A percentile compares a stretch with the other conserved stretches of the same genome.
These are phyloP conservation scores for Globisporangium rhizosaccharum DNA, from an alignment of 352 stramenopile species.

Conservation along the genomic window DNA sequence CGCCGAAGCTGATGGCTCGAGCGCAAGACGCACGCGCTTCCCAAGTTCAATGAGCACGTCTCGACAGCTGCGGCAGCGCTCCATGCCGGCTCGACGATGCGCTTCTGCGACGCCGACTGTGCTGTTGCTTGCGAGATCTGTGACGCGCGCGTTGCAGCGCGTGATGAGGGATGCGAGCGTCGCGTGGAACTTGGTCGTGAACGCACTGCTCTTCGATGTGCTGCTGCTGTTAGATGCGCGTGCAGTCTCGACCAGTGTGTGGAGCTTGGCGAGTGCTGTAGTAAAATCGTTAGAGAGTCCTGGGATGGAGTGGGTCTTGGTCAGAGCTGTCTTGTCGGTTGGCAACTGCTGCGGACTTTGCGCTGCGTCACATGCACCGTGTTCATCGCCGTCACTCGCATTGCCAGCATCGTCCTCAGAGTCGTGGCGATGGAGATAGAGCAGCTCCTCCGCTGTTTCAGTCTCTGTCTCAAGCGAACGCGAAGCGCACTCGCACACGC, in stretches of 20 bases:
- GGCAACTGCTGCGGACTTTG: too few relatives aligned
- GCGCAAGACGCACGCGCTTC: conserved; percentile 27
- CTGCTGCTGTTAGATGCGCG: neutral
- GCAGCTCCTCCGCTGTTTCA: neutral
- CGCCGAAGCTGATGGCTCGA: neutral
- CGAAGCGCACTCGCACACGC: conserved; percentile 14
- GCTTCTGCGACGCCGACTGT: conserved; percentile 9
- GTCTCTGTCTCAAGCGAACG: neutral
- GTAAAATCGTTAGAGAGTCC: conserved; percentile 20
- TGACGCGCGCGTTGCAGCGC: conserved; percentile 33
- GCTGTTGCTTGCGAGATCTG: conserved; percentile 17
- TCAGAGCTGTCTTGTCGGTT: neutral
- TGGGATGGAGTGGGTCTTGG: conserved; percentile 8
- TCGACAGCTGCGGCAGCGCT: conserved; percentile 33
- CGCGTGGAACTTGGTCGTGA: conserved; percentile 5
- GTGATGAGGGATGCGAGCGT: conserved; percentile 22
- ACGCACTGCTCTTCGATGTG: neutral
- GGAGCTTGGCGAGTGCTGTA: conserved; percentile 9
- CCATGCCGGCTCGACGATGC: conserved; percentile 23
- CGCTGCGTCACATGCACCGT: too few relatives aligned
- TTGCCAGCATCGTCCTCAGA: neutral
- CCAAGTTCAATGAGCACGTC: conserved; percentile 37
- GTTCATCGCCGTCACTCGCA: too few relatives aligned
- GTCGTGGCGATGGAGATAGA: neutral
- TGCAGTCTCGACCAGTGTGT: conserved; percentile 5